These are phyloP conservation scores for Hypoxylon sp. DNA, from an alignment of 2,329 filamentous ascomycete species.

Conservation along the genomic window DNA sequence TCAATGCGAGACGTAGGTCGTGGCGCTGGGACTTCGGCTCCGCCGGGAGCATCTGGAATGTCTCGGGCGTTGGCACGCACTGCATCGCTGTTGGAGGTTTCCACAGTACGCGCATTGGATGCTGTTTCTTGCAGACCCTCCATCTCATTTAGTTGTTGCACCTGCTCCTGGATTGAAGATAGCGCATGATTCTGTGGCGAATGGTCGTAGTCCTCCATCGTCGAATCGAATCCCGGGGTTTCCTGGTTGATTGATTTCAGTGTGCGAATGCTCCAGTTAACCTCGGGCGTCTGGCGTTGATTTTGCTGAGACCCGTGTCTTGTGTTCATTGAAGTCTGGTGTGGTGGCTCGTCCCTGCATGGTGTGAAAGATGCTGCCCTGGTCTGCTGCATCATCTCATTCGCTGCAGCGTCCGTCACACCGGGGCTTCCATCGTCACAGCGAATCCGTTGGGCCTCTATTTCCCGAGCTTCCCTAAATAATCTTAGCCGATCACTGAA, in stretches of 20 bases:
- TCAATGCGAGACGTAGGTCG: neutral
- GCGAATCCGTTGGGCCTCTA: neutral
- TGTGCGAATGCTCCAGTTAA: neutral
- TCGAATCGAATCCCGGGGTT: neutral
- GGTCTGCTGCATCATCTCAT: neutral
- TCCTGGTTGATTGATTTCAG: slow-evolving; percentile 1
- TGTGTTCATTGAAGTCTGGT: neutral
- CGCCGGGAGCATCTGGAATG: neutral
- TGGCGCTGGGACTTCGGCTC: neutral
- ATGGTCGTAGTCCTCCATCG: neutral
- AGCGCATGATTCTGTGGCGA: neutral
- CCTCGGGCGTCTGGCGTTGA: neutral
- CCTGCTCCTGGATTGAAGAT: neutral
- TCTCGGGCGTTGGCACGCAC: neutral
- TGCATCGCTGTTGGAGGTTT: neutral
- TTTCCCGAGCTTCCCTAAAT: neutral
- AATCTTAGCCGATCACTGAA: slow-evolving; percentile 10
- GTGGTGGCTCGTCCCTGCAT: neutral
- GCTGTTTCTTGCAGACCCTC: neutral
- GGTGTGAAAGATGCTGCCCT: neutral
- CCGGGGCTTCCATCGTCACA: neutral
- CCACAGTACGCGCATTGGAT: neutral
- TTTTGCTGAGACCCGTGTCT: neutral
- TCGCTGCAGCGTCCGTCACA: neutral
- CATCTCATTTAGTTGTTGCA: neutral